phyloP scores from a whole-genome alignment of 352 stramenopile genomes.

The Blastocystis hominis region DNA sequence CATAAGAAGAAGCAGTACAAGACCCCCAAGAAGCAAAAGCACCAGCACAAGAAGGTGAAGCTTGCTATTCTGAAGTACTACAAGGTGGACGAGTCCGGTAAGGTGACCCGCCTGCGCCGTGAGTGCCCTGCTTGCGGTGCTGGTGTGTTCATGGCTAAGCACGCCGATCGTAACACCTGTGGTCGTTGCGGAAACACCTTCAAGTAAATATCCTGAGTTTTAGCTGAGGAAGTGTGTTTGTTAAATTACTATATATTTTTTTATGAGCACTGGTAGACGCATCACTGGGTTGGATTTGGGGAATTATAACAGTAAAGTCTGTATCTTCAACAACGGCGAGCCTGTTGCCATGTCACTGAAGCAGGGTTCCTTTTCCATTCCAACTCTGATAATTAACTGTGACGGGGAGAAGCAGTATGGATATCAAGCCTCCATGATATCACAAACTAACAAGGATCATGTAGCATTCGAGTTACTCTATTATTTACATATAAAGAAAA shows the following conservation, averaged over 20 bases:
- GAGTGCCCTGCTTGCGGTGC: slow-evolving; percentile 91
- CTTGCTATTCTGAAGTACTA: slow-evolving; percentile 91
- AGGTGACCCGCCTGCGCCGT: slow-evolving; percentile 91
- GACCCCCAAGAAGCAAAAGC: slow-evolving; percentile 98
- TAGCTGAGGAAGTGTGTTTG: slow-evolving; percentile 27
- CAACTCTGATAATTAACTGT: neutral
- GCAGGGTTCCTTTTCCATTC: neutral
- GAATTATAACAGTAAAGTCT: neutral
- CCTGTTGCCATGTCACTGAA: neutral
- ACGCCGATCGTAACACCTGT: slow-evolving; percentile 98
- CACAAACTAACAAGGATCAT: neutral
- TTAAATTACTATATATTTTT: neutral
- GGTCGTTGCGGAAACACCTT: slow-evolving; percentile 95
- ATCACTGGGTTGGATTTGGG: neutral
- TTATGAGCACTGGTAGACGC: neutral
- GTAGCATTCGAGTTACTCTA: neutral
- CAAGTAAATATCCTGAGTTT: slow-evolving; percentile 54
- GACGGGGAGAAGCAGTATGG: neutral
- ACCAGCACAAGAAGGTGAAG: slow-evolving; percentile 91
- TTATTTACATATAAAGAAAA: neutral
- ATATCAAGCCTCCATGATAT: neutral
- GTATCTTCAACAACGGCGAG: neutral
- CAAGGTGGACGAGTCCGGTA: slow-evolving; percentile 85
- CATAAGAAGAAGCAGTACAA: slow-evolving; percentile 99
- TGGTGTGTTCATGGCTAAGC: slow-evolving; percentile 96